Base-by-base conservation (phyloP, 225 moss, liverwort and hornwort genomes). In the Lunularia cruciata region DNA sequence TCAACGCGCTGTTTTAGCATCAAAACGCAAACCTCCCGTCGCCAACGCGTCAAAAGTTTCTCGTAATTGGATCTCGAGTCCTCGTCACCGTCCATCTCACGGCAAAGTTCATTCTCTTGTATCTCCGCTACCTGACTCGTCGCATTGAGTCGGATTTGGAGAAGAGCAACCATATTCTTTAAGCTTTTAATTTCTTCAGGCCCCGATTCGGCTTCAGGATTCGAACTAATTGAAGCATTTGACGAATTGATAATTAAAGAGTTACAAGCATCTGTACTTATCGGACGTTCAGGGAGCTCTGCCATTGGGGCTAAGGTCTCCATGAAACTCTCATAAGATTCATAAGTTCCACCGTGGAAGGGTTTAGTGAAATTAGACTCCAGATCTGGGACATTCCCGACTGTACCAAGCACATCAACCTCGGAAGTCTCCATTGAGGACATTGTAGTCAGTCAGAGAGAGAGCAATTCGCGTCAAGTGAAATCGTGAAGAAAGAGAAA, bases 1-100 rank as follows among this genome's bases (percentile, higher is more conserved):
- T 81, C 81, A 3, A 81, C 76, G 38, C 81, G 69, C 57, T 81
- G 73, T 47, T 77, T 77, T 1, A 81, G 65, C 22, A 81, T 25
- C 70, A 81, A 63, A 6, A 76, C 56, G 30, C 81, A 81, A 3
- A 77, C 76, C 26, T 77, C 76, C 8, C 81, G 69, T 32, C 81
- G 68, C 81, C 81, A 81, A 2, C 81, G 39, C 37, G 63, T 81
- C 46, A 81, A 73, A 7, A 81, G 59, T 47, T 69, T 73, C 46
- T 76, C 69, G 61, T 76, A 81, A 25, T 63, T 60, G 9, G 48
- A 49, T 33, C 27, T 55, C 3, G 45, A 34, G 4, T 73, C 63
- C 27, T 65, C 73, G 27, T 59, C 73, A 20, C 69, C 76, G 1
- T 47, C 28, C 73, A 81, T 60, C 28, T 73, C 58, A 32, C 15